Percentiles rank a stretch among this genome's conserved stretches.
Conservation (phyloP, 2,329 filamentous ascomycete species). For the Neonectria hederae region DNA sequence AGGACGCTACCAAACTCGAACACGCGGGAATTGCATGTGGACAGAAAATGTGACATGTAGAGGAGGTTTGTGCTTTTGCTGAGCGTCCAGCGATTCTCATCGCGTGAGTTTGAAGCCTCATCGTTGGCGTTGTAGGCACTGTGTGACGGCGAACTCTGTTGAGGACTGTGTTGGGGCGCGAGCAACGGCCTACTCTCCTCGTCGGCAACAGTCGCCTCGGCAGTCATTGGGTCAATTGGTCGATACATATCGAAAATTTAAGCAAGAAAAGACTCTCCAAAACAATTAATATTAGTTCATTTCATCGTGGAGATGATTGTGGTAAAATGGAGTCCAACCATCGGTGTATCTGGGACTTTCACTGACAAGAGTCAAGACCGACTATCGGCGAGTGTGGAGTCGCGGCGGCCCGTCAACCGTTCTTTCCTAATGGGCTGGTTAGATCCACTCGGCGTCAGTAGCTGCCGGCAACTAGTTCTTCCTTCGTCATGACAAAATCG, state of each 20-base stretch:
- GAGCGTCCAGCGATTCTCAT: constrained; percentile 23
- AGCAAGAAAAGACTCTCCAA: constrained; percentile 2
- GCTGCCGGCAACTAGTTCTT: not conserved
- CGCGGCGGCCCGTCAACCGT: not conserved
- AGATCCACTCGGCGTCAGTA: not conserved
- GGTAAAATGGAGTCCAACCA: not conserved
- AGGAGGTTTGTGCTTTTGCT: constrained; percentile 47
- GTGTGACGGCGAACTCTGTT: not conserved
- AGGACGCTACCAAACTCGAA: constrained; percentile 72
- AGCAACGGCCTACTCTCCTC: constrained; percentile 11
- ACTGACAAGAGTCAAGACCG: not conserved
- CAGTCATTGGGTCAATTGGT: constrained; percentile 16
- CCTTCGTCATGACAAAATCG: not conserved
- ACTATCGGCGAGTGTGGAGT: not conserved
- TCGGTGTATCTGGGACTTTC: not conserved
- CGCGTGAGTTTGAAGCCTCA: not conserved
- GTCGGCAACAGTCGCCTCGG: not conserved
- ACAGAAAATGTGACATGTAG: constrained; percentile 69
- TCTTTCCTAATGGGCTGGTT: constrained; percentile 7
- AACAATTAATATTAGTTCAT: not conserved
- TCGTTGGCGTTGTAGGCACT: not conserved
- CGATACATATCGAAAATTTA: constrained; percentile 13
- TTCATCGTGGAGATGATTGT: not conserved
- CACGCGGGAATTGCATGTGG: constrained; percentile 70
- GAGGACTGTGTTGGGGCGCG: not conserved